These are phyloP conservation scores for Cordyceps pruinosa DNA, from an alignment of 2,329 filamentous ascomycete species.

Conservation along the genomic window DNA sequence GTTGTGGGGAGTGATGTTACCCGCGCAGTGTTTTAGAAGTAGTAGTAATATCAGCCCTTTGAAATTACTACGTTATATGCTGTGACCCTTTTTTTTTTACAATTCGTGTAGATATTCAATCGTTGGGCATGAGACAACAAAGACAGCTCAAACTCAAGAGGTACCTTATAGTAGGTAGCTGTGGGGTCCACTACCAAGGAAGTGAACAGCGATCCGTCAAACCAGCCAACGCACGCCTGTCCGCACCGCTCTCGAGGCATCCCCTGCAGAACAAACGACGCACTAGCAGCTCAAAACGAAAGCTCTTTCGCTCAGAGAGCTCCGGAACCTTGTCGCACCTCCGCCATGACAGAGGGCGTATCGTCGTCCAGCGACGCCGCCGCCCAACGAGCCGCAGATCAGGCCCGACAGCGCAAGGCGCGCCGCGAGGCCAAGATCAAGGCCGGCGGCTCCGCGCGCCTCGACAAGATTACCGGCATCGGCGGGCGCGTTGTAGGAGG, in stretches of 20 bases:
- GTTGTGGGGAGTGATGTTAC: slow-evolving; percentile 15
- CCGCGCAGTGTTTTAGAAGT: slow-evolving; percentile 16
- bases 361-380: slow-evolving; percentile 37
- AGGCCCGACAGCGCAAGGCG: slow-evolving; percentile 70
- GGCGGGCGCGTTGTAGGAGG: slow-evolving; percentile 37
- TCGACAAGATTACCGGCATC: slow-evolving; percentile 69
- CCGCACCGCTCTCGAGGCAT: background rate
- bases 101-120: no score
- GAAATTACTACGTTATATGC: background rate
- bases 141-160: no score
- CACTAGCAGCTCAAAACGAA: background rate
- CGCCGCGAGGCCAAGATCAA: slow-evolving; percentile 73
- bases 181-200: background rate
- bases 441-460: slow-evolving; percentile 59
- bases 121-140: no score
- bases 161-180: background rate
- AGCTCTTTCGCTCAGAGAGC: background rate
- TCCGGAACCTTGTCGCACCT: background rate
- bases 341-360: slow-evolving; percentile 33
- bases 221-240: background rate
- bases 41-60: slow-evolving; percentile 14
- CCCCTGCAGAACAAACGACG: background rate
- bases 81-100: background rate
- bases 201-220: no score
- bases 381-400: slow-evolving; percentile 49